Base-by-base conservation (phyloP, 768 basidiomycete species). In the Mycena albidolilacea region DNA sequence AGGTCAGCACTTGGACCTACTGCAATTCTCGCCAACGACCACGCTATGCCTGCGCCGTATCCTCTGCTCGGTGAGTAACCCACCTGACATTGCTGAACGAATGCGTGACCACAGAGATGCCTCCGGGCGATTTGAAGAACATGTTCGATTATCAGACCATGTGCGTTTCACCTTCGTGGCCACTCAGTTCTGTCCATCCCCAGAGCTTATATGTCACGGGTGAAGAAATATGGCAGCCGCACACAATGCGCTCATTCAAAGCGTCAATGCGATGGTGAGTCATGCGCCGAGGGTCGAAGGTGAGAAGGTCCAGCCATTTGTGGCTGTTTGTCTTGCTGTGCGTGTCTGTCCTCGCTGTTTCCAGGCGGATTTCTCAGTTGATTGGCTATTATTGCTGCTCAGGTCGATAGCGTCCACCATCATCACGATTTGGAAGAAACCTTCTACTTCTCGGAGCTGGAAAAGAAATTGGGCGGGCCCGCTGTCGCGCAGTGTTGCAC, bases 161-260 rank as follows among this genome's bases (percentile, higher is more conserved):
- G 73, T 57, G 30, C 1, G 30, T 48, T 14, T 48, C 38, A 8
- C 11, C 1, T 14, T 35, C 15, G 7, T 14, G 39, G 3, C 59
- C 57, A 39, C 12, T 55, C 23, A 35, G 35, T 35, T 35, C 7
- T n/a, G 12, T 15, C 10, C 1, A 57, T 35, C 15, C 30, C 19
- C 5, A 4, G 41, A 21, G 19, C 30, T 61, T 14, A 60, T 7
- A 38, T 43, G 30, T 30, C 30, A 3, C 30, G 1, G n/a, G 58
- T 35, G 19, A 37, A 74, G 69, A 43, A 77, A 79, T 41, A 80
- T 80, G 78, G 64, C 72, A 6, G 57, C 75, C 15, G 75, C 75
- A 0, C 79, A 80, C 67, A 80, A 80, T 46, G 63, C 73, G 38
- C 72, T 80, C 58, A 77, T 80, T 19, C 78, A 78, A 37, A 70